Evolutionary conservation across 2,329 filamentous ascomycete species (phyloP).

Genomic region (Clonostachys chloroleuca): DNA sequence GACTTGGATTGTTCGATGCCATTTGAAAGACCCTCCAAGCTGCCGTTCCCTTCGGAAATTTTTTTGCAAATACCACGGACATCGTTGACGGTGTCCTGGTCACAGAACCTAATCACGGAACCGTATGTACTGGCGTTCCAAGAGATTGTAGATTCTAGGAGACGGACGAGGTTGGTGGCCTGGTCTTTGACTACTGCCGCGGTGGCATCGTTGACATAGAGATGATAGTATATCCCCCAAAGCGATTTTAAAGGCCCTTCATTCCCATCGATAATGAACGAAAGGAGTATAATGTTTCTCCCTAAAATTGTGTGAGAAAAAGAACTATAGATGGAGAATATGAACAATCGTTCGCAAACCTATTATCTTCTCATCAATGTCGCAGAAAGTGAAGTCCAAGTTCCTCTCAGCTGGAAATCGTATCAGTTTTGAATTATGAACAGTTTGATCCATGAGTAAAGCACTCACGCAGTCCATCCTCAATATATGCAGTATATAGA

Average conservation of each 20-base stretch:
- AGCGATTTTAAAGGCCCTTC: slow-evolving; percentile 14
- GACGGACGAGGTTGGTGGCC: slow-evolving; percentile 30
- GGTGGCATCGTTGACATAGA: slow-evolving; percentile 34
- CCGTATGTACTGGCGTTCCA: slow-evolving; percentile 44
- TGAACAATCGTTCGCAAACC: slow-evolving; percentile 25
- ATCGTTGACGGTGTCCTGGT: slow-evolving; percentile 35
- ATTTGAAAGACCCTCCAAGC: slow-evolving; percentile 7
- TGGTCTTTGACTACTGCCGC: slow-evolving; percentile 31
- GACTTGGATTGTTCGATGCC: slow-evolving; percentile 11
- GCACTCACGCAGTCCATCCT: slow-evolving; percentile 28
- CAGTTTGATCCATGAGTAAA: background rate
- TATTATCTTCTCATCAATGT: slow-evolving; percentile 41
- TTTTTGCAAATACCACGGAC: slow-evolving; percentile 30
- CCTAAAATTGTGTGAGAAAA: slow-evolving; percentile 24
- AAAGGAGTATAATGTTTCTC: slow-evolving; percentile 49
- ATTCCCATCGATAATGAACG: slow-evolving; percentile 38
- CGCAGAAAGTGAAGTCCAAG: slow-evolving; percentile 54
- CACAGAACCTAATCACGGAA: slow-evolving; percentile 38
- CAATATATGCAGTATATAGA: slow-evolving; percentile 44
- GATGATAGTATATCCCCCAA: slow-evolving; percentile 54
- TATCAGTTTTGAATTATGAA: slow-evolving; percentile 5
- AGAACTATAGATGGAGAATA: background rate
- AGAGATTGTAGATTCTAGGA: slow-evolving; percentile 26
- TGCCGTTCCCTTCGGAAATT: slow-evolving; percentile 10
- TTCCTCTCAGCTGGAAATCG: slow-evolving; percentile 14